phyloP scores from a whole-genome alignment of 2,329 filamentous ascomycete genomes.

The Botryotinia narcissicola region DNA sequence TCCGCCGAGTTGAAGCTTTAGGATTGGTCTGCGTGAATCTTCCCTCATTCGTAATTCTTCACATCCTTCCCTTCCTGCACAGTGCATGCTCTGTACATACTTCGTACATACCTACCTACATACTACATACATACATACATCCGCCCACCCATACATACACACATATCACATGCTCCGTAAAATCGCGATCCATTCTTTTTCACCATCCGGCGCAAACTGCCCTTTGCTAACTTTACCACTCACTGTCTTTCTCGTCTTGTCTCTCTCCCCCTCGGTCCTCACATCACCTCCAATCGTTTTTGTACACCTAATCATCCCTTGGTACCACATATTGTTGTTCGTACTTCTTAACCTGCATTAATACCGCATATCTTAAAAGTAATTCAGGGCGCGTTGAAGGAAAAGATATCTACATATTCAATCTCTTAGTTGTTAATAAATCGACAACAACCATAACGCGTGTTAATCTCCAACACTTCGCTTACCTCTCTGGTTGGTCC shows the following conservation, averaged over 20 bases:
- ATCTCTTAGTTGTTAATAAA: neutral
- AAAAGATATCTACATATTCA: neutral
- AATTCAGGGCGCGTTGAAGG: neutral
- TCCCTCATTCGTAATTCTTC: neutral
- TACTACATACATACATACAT: neutral
- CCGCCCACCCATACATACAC: neutral
- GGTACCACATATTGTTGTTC: neutral
- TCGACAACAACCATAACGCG: slow-evolving; percentile 7
- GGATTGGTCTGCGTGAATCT: slow-evolving; percentile 3
- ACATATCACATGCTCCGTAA: neutral
- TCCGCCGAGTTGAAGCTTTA: slow-evolving; percentile 2
- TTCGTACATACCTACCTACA: neutral
- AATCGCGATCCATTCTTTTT: slow-evolving; percentile 6
- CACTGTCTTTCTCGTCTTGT: neutral
- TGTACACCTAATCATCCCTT: neutral
- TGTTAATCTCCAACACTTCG: slow-evolving; percentile 10
- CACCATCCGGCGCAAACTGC: neutral
- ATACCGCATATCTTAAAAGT: neutral
- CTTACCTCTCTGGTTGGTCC: slow-evolving; percentile 9
- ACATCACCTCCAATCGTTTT: slow-evolving; percentile 2
- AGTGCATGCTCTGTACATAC: neutral
- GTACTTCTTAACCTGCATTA: neutral
- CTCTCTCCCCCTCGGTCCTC: neutral
- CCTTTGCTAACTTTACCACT: neutral
- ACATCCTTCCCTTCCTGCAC: slow-evolving; percentile 5